Conservation (phyloP, 768 basidiomycete genomes). For the Auricularia sp. region DNA sequence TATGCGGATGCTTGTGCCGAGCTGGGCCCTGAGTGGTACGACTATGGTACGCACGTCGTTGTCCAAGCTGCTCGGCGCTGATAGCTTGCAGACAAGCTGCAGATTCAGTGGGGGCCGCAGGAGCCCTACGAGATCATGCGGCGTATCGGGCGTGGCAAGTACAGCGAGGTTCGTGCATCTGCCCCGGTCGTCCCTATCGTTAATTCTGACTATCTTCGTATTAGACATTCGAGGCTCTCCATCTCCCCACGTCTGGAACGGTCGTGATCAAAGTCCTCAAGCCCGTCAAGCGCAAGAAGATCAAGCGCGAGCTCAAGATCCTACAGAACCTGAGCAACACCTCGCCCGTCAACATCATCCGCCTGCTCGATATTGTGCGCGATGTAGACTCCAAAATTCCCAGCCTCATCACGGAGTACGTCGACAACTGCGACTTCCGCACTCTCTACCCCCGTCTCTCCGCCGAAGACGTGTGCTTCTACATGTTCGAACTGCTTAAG, state of each 20-base stretch:
- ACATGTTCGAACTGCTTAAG: constrained; percentile 57
- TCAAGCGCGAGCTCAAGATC: constrained; percentile 69
- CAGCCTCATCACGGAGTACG: constrained; percentile 58
- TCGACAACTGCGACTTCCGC: constrained; percentile 62
- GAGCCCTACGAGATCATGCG: constrained; percentile 58
- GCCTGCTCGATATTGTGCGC: constrained; percentile 55
- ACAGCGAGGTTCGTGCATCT: constrained; percentile 42
- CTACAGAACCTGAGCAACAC: constrained; percentile 40
- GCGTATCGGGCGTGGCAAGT: constrained; percentile 56
- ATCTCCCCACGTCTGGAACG: constrained; percentile 42
- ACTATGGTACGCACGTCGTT: constrained; percentile 39
- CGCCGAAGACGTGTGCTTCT: constrained; percentile 59
- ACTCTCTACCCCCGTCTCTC: constrained; percentile 44
- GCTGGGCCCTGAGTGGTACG: constrained; percentile 51
- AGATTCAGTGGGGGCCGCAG: constrained; percentile 55
- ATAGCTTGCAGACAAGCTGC: constrained; percentile 19
- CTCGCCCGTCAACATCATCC: constrained; percentile 44
- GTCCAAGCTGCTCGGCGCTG: not conserved
- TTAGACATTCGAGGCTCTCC: constrained; percentile 51
- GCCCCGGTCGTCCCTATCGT: not conserved
- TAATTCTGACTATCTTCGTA: too few species aligned
- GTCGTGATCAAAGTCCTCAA: constrained; percentile 67
- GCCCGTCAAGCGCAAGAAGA: constrained; percentile 61
- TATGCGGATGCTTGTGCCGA: constrained; percentile 50
- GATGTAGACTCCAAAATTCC: constrained; percentile 53